Base-by-base conservation (phyloP, 306 rosid species). In the Castanea mollissima region DNA sequence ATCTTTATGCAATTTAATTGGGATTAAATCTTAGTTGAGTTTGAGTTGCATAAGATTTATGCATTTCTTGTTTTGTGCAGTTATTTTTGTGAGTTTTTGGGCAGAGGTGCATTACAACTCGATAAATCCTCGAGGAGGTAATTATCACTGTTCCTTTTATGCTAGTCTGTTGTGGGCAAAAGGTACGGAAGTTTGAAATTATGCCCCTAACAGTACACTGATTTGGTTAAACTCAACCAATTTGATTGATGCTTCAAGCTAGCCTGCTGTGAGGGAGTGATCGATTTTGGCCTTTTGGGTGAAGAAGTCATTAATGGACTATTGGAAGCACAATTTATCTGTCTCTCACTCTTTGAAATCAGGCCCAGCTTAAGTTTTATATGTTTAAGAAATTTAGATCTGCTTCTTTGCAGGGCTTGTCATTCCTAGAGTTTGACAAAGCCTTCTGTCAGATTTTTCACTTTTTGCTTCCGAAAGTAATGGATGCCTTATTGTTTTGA, bases 31-130 rank as follows among this genome's bases (percentile, higher is more conserved):
- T 49, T 13, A 11, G 54, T 49, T 49, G 54, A 10, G 54, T 49
- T 49, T 49, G 54, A 49, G 5, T 49, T 49, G 54, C 54, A 49
- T 49, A 49, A 46, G 27, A 34, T 55, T 75, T 18, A 76, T 68
- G 25, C 19, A 35, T 23, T 60, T 25, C 52, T 14, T 68, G 29
- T 55, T 46, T 84, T 63, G 74, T 76, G 92, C 94, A 94, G 97
- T 84, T 76, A 88, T 94, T 85, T 87, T 83, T 83, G 82, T 94
- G 84, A 92, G 99, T 79, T 92, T 94, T 88, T 94, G 97, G 99
- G 99, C 99, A 31, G 97, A 94, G 81, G 97, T 94, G 82, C 98
- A 94, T 85, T 94, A 94, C 92, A 94, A 92, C 87, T 94, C 98
- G 71, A 90, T 92, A 77, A 86, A 87, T 82, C 92, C 95, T 80